phyloP scores from a whole-genome alignment of 169 alveolate species.

The Cryptosporidium andersoni region DNA sequence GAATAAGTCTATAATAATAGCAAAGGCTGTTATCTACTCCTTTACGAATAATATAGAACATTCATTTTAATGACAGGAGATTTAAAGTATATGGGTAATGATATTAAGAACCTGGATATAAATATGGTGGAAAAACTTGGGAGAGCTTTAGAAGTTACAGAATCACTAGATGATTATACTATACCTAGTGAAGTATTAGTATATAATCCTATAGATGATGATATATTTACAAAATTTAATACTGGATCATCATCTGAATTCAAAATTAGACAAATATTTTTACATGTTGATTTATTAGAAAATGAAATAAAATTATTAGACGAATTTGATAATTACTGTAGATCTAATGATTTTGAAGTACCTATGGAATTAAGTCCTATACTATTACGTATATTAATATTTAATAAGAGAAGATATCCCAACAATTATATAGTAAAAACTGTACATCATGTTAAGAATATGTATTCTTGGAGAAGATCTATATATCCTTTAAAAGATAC shows the following conservation, averaged over 20 bases:
- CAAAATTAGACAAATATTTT: constrained; percentile 76
- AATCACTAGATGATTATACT: constrained; percentile 25
- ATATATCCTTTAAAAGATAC: constrained; percentile 73
- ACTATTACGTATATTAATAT: constrained; percentile 74
- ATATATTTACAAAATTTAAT: constrained; percentile 54
- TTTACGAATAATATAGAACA: no score
- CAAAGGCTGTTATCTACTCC: no score
- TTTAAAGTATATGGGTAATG: no score
- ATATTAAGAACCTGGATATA: constrained; percentile 12
- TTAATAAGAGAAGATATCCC: constrained; percentile 72
- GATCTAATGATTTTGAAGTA: constrained; percentile 12
- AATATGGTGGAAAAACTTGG: constrained; percentile 9
- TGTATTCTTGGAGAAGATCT: constrained; percentile 76
- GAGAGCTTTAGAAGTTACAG: constrained; percentile 22
- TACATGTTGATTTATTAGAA: constrained; percentile 71
- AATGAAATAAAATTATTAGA: constrained; percentile 71
- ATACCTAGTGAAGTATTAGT: constrained; percentile 62
- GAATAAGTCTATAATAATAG: no score
- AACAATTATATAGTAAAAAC: constrained; percentile 66
- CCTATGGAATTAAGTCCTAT: constrained; percentile 74
- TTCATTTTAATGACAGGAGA: no score
- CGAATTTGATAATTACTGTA: constrained; percentile 69
- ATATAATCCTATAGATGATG: constrained; percentile 42
- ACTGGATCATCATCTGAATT: constrained; percentile 46
- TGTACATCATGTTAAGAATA: constrained; percentile 67